Base-by-base conservation (phyloP, 2,329 filamentous ascomycete species). In the Talaromyces marneffei region DNA sequence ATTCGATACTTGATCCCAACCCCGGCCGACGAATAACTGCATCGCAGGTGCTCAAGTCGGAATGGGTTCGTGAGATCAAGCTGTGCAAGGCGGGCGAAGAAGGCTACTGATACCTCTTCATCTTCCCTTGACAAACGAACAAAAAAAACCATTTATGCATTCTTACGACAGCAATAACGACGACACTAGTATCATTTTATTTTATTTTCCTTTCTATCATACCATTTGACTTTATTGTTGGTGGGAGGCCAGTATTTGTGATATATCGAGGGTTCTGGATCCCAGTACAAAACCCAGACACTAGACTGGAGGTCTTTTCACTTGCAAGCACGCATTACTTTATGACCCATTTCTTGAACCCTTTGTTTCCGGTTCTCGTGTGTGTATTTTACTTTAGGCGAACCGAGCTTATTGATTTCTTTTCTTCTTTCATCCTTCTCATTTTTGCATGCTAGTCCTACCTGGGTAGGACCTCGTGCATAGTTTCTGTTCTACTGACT, bases 11-110 rank as follows among this genome's bases (percentile, higher is more conserved):
- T 50, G 94, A 99, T 72, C 94, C 94, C 31, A 97, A 96, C 74
- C 92, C 94, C 27, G 85, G 85, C 61, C 89, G 94, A 66, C 91
- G 94, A 68, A 93, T 99, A 73, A 97, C 92, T 31, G 93, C 94
- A 62, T 93, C 92, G 42, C 94, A 99, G 78, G 91, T 97, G 61
- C 86, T 99, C 70, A 96, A 96, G 77, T 97, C 93, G 4, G 94
- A 99, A 80, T 99, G 94, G 94, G 92, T 94, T 67, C 90, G 94
- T 68, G 93, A 97, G 77, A 97, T 97, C 77, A 96, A 92, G 78
- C 84, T 97, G 62, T 99, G 94, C 81, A 94, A 92, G 77, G 93
- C 94, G 64, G 94, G 93, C 67, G 91, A 97, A 78, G 92, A 97
- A 82, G 94, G 94, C 62, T 87, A 95, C 70, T 97, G 68, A 75